These are phyloP conservation scores for Kuraishia borneana DNA, from an alignment of 805 yeast species.

Conservation along the genomic window DNA sequence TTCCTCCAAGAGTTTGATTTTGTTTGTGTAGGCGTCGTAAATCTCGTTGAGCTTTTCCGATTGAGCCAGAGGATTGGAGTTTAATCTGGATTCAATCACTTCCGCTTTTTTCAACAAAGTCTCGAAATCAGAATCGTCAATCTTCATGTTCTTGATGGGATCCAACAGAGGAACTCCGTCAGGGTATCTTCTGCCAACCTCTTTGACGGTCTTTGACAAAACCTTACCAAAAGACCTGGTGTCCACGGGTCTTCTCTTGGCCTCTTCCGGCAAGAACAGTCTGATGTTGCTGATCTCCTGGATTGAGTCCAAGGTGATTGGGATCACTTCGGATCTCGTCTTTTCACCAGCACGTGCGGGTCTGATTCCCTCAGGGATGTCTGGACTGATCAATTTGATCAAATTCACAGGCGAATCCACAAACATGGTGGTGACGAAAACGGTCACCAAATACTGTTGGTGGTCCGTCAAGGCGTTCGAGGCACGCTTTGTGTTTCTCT, in stretches of 20 bases:
- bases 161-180: slow-evolving; percentile 89
- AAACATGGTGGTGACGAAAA: slow-evolving; percentile 67
- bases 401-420: slow-evolving; percentile 77
- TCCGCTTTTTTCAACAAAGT: slow-evolving; percentile 66
- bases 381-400: slow-evolving; percentile 67
- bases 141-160: slow-evolving; percentile 88
- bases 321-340: slow-evolving; percentile 65
- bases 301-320: slow-evolving; percentile 74
- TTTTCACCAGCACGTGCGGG: slow-evolving; percentile 71
- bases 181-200: slow-evolving; percentile 74
- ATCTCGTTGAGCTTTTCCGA: slow-evolving; percentile 50
- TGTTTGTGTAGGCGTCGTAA: slow-evolving; percentile 54
- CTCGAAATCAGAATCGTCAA: slow-evolving; percentile 70
- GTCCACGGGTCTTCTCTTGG: slow-evolving; percentile 30
- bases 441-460: slow-evolving; percentile 82
- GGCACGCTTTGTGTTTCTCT: slow-evolving; percentile 55
- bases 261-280: slow-evolving; percentile 66
- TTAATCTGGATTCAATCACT: slow-evolving; percentile 66
- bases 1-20: slow-evolving; percentile 48
- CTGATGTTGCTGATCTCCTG: slow-evolving; percentile 69
- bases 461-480: slow-evolving; percentile 61
- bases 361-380: slow-evolving; percentile 79
- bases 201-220: slow-evolving; percentile 61
- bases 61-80: slow-evolving; percentile 55
- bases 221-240: slow-evolving; percentile 41